A percentile compares a stretch with the other conserved stretches of the same genome.
These are phyloP conservation scores for Fusarium xylarioides DNA, from an alignment of 2,329 filamentous ascomycete genomes.

Conservation along the genomic window DNA sequence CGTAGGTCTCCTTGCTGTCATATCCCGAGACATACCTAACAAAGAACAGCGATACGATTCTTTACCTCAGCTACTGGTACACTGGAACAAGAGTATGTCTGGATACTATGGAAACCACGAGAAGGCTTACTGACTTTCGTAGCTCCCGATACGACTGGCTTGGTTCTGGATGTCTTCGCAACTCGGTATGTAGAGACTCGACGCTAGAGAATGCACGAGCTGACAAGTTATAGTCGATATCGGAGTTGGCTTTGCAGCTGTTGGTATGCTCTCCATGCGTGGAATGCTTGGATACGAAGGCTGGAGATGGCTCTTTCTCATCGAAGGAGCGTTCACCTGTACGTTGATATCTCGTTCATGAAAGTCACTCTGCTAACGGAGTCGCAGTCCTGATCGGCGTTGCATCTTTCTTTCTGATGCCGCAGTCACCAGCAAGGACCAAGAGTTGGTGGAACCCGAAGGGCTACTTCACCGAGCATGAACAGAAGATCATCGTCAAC, in stretches of 20 bases:
- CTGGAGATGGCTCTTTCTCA: constrained; percentile 66
- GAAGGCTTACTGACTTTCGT: neutral
- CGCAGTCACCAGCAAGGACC: neutral
- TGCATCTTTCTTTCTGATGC: neutral
- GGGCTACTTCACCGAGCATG: neutral
- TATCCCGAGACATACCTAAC: neutral
- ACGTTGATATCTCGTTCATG: fast-evolving
- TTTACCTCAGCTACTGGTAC: neutral
- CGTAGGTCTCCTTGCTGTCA: neutral
- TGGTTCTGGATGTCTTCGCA: neutral
- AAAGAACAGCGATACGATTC: neutral
- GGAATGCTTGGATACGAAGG: constrained; percentile 62
- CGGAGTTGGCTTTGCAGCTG: neutral
- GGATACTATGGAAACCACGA: neutral
- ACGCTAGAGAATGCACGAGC: fast-evolving
- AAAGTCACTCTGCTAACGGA: neutral
- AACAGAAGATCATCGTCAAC: constrained; percentile 64
- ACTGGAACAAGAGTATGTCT: neutral
- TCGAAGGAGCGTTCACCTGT: constrained; percentile 41
- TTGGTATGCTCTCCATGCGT: constrained; percentile 62
- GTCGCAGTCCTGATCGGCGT: neutral
- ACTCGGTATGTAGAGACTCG: neutral
- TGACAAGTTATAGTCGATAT: neutral
- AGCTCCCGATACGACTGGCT: neutral
- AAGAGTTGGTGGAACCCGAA: neutral